Conservation (phyloP, 768 basidiomycete genomes). For the Mycena vitilis region DNA sequence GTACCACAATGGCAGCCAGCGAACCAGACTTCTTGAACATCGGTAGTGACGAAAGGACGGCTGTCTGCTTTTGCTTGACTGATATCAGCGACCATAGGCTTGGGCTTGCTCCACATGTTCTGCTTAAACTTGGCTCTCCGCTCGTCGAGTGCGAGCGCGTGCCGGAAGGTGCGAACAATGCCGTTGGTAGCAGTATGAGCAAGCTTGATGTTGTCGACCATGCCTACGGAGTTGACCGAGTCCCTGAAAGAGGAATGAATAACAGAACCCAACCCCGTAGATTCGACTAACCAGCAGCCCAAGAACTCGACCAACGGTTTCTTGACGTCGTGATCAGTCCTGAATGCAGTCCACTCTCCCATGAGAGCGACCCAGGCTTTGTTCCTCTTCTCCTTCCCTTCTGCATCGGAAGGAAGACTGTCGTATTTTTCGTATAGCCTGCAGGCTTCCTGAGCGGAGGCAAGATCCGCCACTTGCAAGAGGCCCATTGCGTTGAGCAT, state of each 20-base stretch:
- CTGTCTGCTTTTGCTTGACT: neutral
- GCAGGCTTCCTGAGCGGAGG: constrained; percentile 9
- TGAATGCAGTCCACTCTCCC: constrained; percentile 8
- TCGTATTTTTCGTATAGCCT: constrained; percentile 11
- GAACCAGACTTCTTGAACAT: constrained; percentile 28
- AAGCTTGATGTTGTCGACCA: constrained; percentile 13
- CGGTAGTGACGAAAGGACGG: constrained; percentile 18
- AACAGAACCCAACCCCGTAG: neutral
- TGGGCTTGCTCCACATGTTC: constrained; percentile 21
- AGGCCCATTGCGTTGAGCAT: constrained; percentile 28
- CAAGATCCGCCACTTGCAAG: constrained; percentile 15
- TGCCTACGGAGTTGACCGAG: constrained; percentile 28
- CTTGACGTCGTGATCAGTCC: constrained; percentile 12
- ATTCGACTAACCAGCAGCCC: constrained; percentile 22
- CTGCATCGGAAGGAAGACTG: neutral
- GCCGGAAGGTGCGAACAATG: constrained; percentile 22
- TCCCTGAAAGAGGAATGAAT: constrained; percentile 21
- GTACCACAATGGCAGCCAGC: constrained; percentile 28
- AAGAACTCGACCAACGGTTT: constrained; percentile 23
- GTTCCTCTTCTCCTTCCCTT: constrained; percentile 9
- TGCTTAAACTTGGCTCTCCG: constrained; percentile 23
- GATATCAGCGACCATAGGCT: constrained; percentile 8
- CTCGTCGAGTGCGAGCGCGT: constrained; percentile 28
- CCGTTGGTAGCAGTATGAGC: constrained; percentile 21
- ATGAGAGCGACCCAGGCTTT: neutral